Conservation (phyloP, 495 filamentous ascomycete species). For the Filosporella fistucella region DNA sequence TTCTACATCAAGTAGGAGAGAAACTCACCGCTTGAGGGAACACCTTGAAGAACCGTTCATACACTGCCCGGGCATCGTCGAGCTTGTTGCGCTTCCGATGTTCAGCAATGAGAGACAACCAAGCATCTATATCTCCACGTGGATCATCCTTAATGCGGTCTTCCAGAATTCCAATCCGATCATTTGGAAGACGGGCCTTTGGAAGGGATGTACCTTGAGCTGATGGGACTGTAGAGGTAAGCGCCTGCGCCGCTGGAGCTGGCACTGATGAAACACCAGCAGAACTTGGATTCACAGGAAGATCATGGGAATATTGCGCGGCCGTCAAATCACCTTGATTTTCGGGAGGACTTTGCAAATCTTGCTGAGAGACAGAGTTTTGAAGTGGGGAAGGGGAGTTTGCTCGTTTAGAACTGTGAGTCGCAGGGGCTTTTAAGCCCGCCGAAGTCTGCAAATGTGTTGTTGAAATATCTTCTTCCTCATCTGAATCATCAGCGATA, state of each 20-base stretch:
- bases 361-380: slow-evolving; percentile 17
- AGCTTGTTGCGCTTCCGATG: slow-evolving; percentile 76
- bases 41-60: slow-evolving; percentile 77
- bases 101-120: slow-evolving; percentile 81
- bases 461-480: slow-evolving; percentile 34
- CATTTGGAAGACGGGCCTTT: slow-evolving; percentile 27
- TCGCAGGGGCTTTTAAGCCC: slow-evolving; percentile 11
- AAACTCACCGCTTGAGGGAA: slow-evolving; percentile 86
- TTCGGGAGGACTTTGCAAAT: slow-evolving; percentile 43
- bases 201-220: slow-evolving; percentile 13
- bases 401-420: slow-evolving; percentile 14
- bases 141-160: slow-evolving; percentile 88
- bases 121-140: slow-evolving; percentile 83
- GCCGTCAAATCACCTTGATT: slow-evolving; percentile 48
- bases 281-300: slow-evolving; percentile 41
- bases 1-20: neutral
- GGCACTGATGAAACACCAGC: slow-evolving; percentile 27
- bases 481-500: slow-evolving; percentile 69
- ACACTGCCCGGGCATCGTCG: slow-evolving; percentile 74
- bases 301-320: slow-evolving; percentile 39
- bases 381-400: slow-evolving; percentile 23
- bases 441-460: slow-evolving; percentile 4
- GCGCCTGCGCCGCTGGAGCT: slow-evolving; percentile 36
- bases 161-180: slow-evolving; percentile 65
- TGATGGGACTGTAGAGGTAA: slow-evolving; percentile 16